Evolutionary conservation across 768 basidiomycete species (phyloP).

Genomic region (Paxillus rubicundulus): DNA sequence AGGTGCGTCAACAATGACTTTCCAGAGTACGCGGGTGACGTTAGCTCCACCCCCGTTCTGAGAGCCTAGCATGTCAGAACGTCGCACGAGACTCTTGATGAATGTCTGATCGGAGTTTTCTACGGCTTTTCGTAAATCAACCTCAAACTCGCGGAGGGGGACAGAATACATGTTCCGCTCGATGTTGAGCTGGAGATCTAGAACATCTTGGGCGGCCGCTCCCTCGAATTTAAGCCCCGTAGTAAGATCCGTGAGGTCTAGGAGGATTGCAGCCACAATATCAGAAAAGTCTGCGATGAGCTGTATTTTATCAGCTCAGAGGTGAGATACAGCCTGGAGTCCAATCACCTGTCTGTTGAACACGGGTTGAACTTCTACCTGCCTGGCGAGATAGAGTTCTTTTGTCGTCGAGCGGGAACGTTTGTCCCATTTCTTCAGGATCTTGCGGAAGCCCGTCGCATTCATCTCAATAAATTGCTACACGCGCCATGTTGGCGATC

Average conservation of each 20-base stretch:
- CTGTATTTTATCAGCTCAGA: constrained; percentile 37
- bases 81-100: constrained; percentile 66
- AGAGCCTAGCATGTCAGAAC: constrained; percentile 64
- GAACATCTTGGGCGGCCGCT: constrained; percentile 69
- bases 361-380: constrained; percentile 98
- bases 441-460: constrained; percentile 94
- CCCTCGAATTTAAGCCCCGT: constrained; percentile 78
- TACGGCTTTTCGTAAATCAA: constrained; percentile 78
- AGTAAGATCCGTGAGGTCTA: constrained; percentile 75
- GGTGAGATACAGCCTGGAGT: background rate
- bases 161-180: constrained; percentile 62
- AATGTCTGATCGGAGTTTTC: constrained; percentile 55
- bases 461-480: constrained; percentile 98
- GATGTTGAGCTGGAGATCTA: constrained; percentile 66
- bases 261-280: constrained; percentile 79
- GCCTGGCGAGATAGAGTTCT: constrained; percentile 91
- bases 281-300: constrained; percentile 95
- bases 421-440: constrained; percentile 98
- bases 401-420: constrained; percentile 93
- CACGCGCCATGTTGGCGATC: constrained; percentile 15
- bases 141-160: constrained; percentile 86
- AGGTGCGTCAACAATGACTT: constrained; percentile 80
- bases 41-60: constrained; percentile 61
- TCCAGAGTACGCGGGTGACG: constrained; percentile 93
- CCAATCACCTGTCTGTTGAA: constrained; percentile 87